Percentiles rank a stretch among this genome's conserved stretches.
Evolutionary conservation across 306 rosid genomes (phyloP).

Genomic region (Potentilla sterilis): DNA sequence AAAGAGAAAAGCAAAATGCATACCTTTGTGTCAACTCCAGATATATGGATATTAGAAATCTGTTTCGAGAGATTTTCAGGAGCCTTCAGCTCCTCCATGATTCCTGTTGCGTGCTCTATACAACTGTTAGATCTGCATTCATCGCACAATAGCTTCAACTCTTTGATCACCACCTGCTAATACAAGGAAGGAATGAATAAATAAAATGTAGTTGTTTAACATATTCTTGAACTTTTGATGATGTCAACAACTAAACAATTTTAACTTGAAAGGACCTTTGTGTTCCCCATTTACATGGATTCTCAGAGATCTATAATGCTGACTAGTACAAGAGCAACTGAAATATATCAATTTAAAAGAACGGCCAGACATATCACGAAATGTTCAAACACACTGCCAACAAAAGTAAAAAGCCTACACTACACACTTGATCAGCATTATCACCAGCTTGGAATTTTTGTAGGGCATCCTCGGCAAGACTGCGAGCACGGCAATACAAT

Average conservation of each 20-base stretch:
- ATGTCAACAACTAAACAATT: neutral
- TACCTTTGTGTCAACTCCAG: constrained; percentile 47
- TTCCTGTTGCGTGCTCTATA: constrained; percentile 55
- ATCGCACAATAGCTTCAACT: constrained; percentile 44
- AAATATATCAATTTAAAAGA: neutral
- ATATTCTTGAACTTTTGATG: neutral
- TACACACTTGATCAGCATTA: constrained; percentile 35
- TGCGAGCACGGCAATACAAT: constrained; percentile 64
- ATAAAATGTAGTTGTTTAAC: neutral
- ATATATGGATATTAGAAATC: constrained; percentile 37
- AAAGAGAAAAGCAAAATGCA: neutral
- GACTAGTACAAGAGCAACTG: neutral
- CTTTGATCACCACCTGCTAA: constrained; percentile 37
- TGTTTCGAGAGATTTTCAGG: constrained; percentile 51
- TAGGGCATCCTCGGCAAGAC: constrained; percentile 45
- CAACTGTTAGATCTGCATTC: constrained; percentile 57
- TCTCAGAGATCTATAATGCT: neutral
- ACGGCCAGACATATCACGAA: neutral
- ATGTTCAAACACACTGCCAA: neutral
- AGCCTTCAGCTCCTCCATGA: constrained; percentile 56
- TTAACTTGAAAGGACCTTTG: neutral
- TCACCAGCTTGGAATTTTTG: constrained; percentile 25
- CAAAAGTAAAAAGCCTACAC: neutral
- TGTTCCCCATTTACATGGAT: neutral
- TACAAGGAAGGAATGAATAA: neutral